Percentiles rank a stretch among this genome's conserved stretches.
phyloP scores from a whole-genome alignment of 805 yeast genomes.

The Candida pseudoglaebosa region DNA sequence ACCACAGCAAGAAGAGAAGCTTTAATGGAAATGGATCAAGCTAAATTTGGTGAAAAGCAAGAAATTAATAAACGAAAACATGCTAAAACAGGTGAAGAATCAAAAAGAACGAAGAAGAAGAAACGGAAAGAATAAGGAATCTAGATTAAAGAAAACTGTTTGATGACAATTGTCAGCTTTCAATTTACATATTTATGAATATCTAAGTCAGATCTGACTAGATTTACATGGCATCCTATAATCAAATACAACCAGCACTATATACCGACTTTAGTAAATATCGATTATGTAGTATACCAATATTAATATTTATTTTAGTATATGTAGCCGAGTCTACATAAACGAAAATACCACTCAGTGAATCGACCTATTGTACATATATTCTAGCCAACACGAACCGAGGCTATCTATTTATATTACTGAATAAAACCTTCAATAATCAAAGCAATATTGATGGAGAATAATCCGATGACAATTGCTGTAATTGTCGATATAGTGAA shows the following conservation, averaged over 20 bases:
- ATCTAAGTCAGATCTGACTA: too few relatives aligned
- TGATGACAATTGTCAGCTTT: neutral
- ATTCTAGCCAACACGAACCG: too few relatives aligned
- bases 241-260: too few relatives aligned
- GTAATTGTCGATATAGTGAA: slow-evolving; percentile 30
- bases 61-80: slow-evolving; percentile 46
- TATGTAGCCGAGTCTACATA: too few relatives aligned
- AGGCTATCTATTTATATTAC: too few relatives aligned
- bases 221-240: too few relatives aligned
- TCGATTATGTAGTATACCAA: too few relatives aligned
- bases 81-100: slow-evolving; percentile 9
- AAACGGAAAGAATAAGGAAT: slow-evolving; percentile 1
- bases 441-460: slow-evolving; percentile 32
- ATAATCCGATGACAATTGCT: slow-evolving; percentile 29
- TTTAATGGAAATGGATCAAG: slow-evolving; percentile 88
- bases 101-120: slow-evolving; percentile 10
- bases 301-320: too few relatives aligned
- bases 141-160: neutral
- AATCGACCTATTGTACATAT: too few relatives aligned
- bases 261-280: too few relatives aligned
- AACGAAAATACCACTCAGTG: too few relatives aligned
- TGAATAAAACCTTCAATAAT: slow-evolving; percentile 15
- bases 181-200: too few relatives aligned
- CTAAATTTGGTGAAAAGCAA: slow-evolving; percentile 75
- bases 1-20: slow-evolving; percentile 88